Base-by-base conservation (phyloP, 129 eudicot species). In the Saposhnikovia divaricata region DNA sequence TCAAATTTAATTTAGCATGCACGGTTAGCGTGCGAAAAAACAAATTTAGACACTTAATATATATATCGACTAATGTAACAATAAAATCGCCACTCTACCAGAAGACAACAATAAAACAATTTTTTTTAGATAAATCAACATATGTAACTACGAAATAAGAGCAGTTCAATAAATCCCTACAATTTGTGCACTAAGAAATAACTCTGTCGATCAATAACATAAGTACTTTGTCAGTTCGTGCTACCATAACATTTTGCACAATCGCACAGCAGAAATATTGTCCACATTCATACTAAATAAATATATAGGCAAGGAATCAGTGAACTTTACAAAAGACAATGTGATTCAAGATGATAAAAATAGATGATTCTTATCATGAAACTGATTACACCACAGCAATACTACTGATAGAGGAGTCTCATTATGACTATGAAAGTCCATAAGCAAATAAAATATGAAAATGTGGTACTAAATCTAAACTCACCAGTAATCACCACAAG, bases 241-340 rank as follows among this genome's bases (percentile, higher is more conserved):
- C 6, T 61, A 25, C 69, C 69, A 61, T n/a, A 61, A 25, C 69
- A 61, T 61, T n/a, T n/a, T 61, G 34, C 69, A 10, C 14, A 9
- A 2, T 71, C n/a, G 0, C 34, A 28, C 8, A 61, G 11, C 18
- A 38, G 18, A 68, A 68, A 66, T 19, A 66, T 66, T 0, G 73
- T 31, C 42, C 42, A 61, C 23, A 15, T 68, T 31, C 73, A 68
- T 68, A 28, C 21, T 0, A 63, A 25, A 66, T 4, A 27, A 6
- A 31, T 19, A 68, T 68, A 68, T 31, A 27, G 73, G 31, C 73
- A 68, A 31, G 4, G 10, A 28, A 31, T 31, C 18, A 4, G 73
- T 68, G 73, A 34, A 68, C 39, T 68, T 68, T 68, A 68, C 73
- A 68, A 34, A 68, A 68, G 69, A 68, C 73, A 68, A 14, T 31